These are phyloP conservation scores for Zalerion maritima DNA, from an alignment of 495 filamentous ascomycete species.

Conservation along the genomic window DNA sequence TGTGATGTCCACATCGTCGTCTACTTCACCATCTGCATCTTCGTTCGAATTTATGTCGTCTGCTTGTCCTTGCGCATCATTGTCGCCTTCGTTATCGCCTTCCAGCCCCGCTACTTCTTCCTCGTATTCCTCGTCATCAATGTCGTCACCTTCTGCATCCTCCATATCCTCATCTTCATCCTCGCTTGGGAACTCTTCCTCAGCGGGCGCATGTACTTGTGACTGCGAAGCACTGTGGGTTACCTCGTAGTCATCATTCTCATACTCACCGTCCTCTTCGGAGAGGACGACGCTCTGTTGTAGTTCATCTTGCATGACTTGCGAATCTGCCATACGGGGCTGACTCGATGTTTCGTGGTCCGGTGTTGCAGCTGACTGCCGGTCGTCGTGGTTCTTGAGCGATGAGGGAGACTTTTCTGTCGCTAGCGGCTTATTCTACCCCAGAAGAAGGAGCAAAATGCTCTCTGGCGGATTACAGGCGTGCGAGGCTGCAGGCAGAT, in stretches of 20 bases:
- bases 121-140: slow-evolving; percentile 20
- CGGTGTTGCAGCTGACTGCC: no score
- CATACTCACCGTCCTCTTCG: slow-evolving; percentile 24
- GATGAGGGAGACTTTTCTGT: no score
- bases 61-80: slow-evolving; percentile 21
- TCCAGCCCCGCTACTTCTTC: slow-evolving; percentile 26
- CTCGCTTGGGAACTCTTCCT: slow-evolving; percentile 2
- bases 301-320: slow-evolving; percentile 35
- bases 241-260: slow-evolving; percentile 10
- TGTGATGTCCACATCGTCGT: slow-evolving; percentile 18
- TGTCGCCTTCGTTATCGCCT: slow-evolving; percentile 29
- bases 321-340: slow-evolving; percentile 34
- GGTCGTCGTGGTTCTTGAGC: no score
- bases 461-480: no score
- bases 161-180: slow-evolving; percentile 6
- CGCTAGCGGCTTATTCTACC: no score
- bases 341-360: no score
- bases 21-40: slow-evolving; percentile 28
- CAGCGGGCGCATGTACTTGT: not conserved
- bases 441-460: no score
- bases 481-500: no score
- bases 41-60: slow-evolving; percentile 20
- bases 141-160: slow-evolving; percentile 8
- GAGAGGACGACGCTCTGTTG: slow-evolving; percentile 33
- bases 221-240: not conserved